These are phyloP conservation scores for Geotrichum carabidarum DNA, from an alignment of 1,139 yeast genomes.

Conservation along the genomic window DNA sequence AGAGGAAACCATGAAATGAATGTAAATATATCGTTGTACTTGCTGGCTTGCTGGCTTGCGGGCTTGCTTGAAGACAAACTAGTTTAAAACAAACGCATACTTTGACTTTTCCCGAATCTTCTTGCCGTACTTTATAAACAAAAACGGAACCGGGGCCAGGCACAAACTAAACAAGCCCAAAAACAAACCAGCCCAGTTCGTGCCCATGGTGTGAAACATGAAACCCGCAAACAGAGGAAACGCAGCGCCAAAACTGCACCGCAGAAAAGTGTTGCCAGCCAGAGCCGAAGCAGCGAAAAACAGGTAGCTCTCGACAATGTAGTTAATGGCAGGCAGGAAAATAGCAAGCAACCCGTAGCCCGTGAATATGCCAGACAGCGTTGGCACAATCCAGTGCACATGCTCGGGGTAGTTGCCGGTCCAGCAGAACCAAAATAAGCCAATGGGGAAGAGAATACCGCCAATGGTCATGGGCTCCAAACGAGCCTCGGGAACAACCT, in stretches of 20 bases:
- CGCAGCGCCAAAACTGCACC: constrained; percentile 67
- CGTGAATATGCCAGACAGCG: constrained; percentile 62
- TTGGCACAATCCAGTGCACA: constrained; percentile 84
- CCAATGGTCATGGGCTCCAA: constrained; percentile 71
- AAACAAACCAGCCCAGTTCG: constrained; percentile 78
- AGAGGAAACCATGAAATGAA: not conserved
- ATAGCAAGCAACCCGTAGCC: constrained; percentile 74
- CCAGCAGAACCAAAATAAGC: constrained; percentile 84
- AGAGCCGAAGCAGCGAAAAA: constrained; percentile 83
- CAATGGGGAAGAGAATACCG: constrained; percentile 62
- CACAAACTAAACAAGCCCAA: constrained; percentile 62
- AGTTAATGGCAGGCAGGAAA: constrained; percentile 72
- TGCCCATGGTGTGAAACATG: constrained; percentile 71
- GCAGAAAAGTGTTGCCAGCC: constrained; percentile 80
- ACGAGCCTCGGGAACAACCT: constrained; percentile 74
- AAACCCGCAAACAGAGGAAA: constrained; percentile 77
- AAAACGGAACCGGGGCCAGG: constrained; percentile 69
- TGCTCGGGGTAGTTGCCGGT: constrained; percentile 63
- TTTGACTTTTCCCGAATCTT: constrained; percentile 57
- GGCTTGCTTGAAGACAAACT: no score
- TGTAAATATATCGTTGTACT: not conserved
- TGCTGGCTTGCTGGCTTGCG: no score
- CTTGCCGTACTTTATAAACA: constrained; percentile 64
- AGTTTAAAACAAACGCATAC: constrained; percentile 51
- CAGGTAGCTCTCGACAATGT: constrained; percentile 74